Evolutionary conservation across 192 early-diverging fungal species (phyloP).

Genomic region (Coemansia sp.): DNA sequence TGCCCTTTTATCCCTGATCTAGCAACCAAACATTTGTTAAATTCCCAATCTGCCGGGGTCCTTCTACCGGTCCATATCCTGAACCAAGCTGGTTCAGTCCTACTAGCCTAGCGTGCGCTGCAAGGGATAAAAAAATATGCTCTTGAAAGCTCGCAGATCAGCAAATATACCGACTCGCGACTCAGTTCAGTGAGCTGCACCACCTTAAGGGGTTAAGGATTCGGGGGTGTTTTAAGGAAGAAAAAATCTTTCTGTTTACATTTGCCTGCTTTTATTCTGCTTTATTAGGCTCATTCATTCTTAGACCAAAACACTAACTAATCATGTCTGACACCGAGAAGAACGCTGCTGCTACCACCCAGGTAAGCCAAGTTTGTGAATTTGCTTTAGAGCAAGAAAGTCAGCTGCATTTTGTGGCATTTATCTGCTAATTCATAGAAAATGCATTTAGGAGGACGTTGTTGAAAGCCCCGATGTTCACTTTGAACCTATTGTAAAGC

Average conservation of each 20-base stretch:
- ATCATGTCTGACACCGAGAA: slow-evolving; percentile 50
- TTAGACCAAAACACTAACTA: not conserved
- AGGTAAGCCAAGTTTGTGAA: slow-evolving; percentile 25
- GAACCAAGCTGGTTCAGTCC: too few relatives aligned
- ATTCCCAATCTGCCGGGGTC: too few relatives aligned
- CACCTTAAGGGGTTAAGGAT: not conserved
- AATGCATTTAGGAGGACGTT: slow-evolving; percentile 64
- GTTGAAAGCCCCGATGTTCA: slow-evolving; percentile 81
- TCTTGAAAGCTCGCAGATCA: too few relatives aligned
- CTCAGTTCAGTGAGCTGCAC: slow-evolving; percentile 6
- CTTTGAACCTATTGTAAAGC: slow-evolving; percentile 95
- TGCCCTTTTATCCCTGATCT: too few relatives aligned
- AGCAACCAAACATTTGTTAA: too few relatives aligned
- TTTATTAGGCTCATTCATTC: not conserved
- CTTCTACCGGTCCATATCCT: too few relatives aligned
- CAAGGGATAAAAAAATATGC: too few relatives aligned
- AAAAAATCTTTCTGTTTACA: slow-evolving; percentile 3
- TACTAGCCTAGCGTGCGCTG: too few relatives aligned
- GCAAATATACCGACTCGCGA: not conserved
- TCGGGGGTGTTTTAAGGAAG: not conserved
- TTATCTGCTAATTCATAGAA: slow-evolving; percentile 1
- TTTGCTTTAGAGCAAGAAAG: too few relatives aligned
- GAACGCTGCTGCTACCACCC: slow-evolving; percentile 30
- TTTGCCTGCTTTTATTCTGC: not conserved
- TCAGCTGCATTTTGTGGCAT: too few relatives aligned